Percentiles rank a stretch among this genome's conserved stretches.
phyloP scores from a whole-genome alignment of 2,329 filamentous ascomycete genomes.

The Phialophora macrospora region DNA sequence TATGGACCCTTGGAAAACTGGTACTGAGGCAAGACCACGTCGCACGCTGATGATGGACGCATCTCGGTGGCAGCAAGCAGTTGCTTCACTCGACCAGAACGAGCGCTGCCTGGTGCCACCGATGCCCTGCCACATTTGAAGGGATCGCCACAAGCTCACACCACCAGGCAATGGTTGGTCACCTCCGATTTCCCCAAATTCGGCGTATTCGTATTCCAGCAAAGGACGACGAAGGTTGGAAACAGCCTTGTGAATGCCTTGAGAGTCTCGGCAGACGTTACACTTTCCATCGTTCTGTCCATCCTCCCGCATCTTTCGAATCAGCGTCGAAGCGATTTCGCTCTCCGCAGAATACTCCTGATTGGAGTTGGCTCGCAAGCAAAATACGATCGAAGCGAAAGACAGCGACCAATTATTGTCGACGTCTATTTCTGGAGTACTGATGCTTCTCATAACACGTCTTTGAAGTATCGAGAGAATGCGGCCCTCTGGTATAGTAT shows the following conservation, averaged over 20 bases:
- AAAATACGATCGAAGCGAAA: not conserved
- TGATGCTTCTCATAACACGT: constrained; percentile 5
- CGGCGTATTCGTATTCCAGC: constrained; percentile 10
- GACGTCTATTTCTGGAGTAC: constrained; percentile 1
- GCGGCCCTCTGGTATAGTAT: not conserved
- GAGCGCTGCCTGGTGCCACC: not conserved
- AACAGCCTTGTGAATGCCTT: constrained; percentile 20
- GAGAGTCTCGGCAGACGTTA: not conserved
- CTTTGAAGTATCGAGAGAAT: not conserved
- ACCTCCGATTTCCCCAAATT: constrained; percentile 4
- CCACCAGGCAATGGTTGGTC: not conserved
- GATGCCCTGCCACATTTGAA: not conserved
- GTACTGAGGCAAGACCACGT: not conserved
- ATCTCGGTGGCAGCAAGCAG: not conserved
- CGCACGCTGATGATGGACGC: not conserved
- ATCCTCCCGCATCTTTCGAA: not conserved
- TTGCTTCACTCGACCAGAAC: not conserved
- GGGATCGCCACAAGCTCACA: not conserved
- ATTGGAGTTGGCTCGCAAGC: not conserved
- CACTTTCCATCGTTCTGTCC: not conserved
- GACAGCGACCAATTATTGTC: not conserved
- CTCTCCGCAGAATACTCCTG: constrained; percentile 15
- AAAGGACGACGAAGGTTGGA: not conserved
- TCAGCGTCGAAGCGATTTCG: not conserved
- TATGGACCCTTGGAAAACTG: not conserved